These are phyloP conservation scores for Kazachstania bromeliacearum DNA, from an alignment of 805 yeast species.

Conservation along the genomic window DNA sequence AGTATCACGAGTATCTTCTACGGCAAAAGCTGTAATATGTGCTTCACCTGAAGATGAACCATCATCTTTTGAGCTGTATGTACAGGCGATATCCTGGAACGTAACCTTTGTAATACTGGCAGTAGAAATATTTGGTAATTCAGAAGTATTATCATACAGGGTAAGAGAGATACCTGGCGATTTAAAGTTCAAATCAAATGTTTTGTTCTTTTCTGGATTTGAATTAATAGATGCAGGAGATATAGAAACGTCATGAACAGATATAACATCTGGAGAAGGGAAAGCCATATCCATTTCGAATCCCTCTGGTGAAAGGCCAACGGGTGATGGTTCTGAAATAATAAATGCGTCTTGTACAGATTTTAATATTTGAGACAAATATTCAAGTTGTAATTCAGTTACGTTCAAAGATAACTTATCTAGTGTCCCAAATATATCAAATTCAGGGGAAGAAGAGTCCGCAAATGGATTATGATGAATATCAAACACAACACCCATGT, in stretches of 20 bases:
- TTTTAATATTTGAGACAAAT: slow-evolving; percentile 45
- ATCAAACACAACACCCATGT: slow-evolving; percentile 51
- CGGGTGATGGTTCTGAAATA: slow-evolving; percentile 32
- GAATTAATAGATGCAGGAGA: neutral
- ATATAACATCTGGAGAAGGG: slow-evolving; percentile 17
- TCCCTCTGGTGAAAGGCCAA: slow-evolving; percentile 2
- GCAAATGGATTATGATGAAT: slow-evolving; percentile 44
- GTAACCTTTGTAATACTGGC: slow-evolving; percentile 48
- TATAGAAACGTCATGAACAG: slow-evolving; percentile 4
- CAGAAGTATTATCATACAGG: slow-evolving; percentile 44
- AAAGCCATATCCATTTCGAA: slow-evolving; percentile 1
- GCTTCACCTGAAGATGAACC: slow-evolving; percentile 52
- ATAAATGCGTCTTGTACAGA: slow-evolving; percentile 48
- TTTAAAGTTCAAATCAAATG: neutral
- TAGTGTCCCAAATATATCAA: slow-evolving; percentile 46
- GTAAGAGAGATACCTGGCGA: slow-evolving; percentile 52
- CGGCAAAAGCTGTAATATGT: slow-evolving; percentile 61
- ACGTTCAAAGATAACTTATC: slow-evolving; percentile 43
- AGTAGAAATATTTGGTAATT: slow-evolving; percentile 28
- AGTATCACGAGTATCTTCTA: slow-evolving; percentile 59
- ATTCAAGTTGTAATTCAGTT: slow-evolving; percentile 64
- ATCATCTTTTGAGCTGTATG: slow-evolving; percentile 42
- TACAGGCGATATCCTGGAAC: slow-evolving; percentile 47
- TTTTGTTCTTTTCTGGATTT: neutral
- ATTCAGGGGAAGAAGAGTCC: slow-evolving; percentile 36